Conservation (phyloP, 2,329 filamentous ascomycete species). For the Periconia digitata region DNA sequence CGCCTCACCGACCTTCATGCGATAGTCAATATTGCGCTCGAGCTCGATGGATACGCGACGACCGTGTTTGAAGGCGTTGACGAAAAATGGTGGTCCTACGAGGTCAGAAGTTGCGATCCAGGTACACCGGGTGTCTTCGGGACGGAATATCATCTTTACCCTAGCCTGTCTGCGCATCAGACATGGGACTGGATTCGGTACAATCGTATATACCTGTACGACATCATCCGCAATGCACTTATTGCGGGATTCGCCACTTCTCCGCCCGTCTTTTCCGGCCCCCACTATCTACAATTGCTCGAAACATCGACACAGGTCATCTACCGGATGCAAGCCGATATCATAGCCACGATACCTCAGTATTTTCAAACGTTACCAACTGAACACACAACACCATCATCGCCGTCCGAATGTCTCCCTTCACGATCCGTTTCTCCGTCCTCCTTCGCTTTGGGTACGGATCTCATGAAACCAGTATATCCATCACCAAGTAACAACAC, state of each 20-base stretch:
- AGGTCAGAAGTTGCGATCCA: slow-evolving; percentile 15
- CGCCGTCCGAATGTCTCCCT: too few species aligned
- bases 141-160: slow-evolving; percentile 35
- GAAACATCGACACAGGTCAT: slow-evolving; percentile 24
- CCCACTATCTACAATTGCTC: slow-evolving; percentile 23
- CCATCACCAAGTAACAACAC: not conserved
- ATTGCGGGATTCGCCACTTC: slow-evolving; percentile 25
- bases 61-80: slow-evolving; percentile 21
- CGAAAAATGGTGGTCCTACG: slow-evolving; percentile 32
- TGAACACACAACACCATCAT: not conserved
- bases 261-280: slow-evolving; percentile 27
- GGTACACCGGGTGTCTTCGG: slow-evolving; percentile 24
- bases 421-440: not conserved
- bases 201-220: slow-evolving; percentile 36
- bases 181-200: slow-evolving; percentile 40
- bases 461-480: not conserved
- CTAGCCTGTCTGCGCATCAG: slow-evolving; percentile 25
- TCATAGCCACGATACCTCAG: slow-evolving; percentile 38
- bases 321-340: slow-evolving; percentile 31
- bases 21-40: slow-evolving; percentile 28
- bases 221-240: slow-evolving; percentile 37
- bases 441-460: not conserved
- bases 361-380: slow-evolving; percentile 27
- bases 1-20: slow-evolving; percentile 14
- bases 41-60: slow-evolving; percentile 23